Evolutionary conservation across 106 monocot genomes (phyloP), one percentile per base, ranked within the genome.

Genomic region (Dendrobium catenatum): DNA sequence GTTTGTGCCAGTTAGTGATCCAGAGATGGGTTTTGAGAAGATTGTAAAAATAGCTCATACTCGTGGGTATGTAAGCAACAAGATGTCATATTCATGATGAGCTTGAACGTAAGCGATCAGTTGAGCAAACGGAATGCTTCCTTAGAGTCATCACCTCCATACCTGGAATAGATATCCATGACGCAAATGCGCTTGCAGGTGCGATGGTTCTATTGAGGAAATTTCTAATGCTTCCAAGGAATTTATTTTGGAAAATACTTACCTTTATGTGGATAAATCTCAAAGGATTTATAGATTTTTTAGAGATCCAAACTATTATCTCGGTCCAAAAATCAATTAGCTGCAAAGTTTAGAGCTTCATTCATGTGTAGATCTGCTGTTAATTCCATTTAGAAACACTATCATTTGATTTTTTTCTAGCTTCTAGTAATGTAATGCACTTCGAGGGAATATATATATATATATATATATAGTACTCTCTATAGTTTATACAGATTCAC

Each of bases 161-260:
- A 44, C 90, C 86, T 40, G 93, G 88, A 74, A 90, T 93, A 75
- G 93, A 90, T 78, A 81, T 83, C 11, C 93, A 93, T 85, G 93
- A 93, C 75, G 93, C 93, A 59, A 88, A 88, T 85, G 85, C 85
- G 37, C 94, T 97, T 81, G 83, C 82, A 66, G 91, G 92, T 73
- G 86, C 92, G 16, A 74, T 94, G 97, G 97, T 48, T 97, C 97
- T 24, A 91, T 97, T 56, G 94, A 94, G 88, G 89, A 89, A 78
- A 97, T 94, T 79, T 85, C 97, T 15, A 92, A 89, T 86, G 92
- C 88, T 82, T 91, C 97, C n/a, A n/a, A n/a, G 86, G 77, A 33
- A 42, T 87, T 84, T 76, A 89, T 94, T 74, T 83, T 97, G 87
- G 94, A 97, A 79, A 94, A 80, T 67, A 97, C 97, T 7, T 92